Base-by-base conservation (phyloP, 1,284 basidiomycete species). In the Xerocomus nothofagi region DNA sequence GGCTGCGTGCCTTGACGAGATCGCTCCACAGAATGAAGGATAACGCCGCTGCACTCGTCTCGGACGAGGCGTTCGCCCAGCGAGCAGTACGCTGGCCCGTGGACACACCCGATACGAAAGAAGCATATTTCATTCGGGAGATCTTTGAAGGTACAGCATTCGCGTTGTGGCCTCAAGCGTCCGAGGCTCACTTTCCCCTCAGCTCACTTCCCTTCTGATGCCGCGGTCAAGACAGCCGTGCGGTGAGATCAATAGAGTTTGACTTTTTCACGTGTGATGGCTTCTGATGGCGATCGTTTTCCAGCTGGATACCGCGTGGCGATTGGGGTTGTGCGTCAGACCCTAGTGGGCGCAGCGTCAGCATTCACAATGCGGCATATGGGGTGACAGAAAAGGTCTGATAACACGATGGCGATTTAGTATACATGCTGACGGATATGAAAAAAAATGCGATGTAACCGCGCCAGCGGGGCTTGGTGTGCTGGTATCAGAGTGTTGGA, bases 241-340 rank as follows among this genome's bases (percentile, higher is more conserved):
- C 79, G 92, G 82, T 90, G 69, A 55, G 82, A n/a, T 43, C 39
- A 56, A 57, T 31, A 39, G 34, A 33, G 57, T 60, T 61, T 12
- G 24, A 36, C 56, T 55, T 58, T 37, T 40, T 44, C 21, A 51
- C 42, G 31, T 51, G 42, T 51, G 29, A 45, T 33, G 42, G 14
- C 31, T 43, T 48, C 42, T 62, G 26, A 60, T 23, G 36, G 24
- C 26, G 11, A 17, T 18, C 44, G 42, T 40, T 39, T 42, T 47
- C 41, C 67, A 88, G 88, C 57, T 95, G 92, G 93, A 86, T 95
- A 67, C 93, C 92, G 36, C 84, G 93, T 60, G 89, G 87, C 44
- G 96, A 98, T 69, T 99, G 96, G 96, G 96, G 96, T 48, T 98
- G 97, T 66, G 79, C 91, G 4, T 73, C 90, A 26, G 97, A 99